Evolutionary conservation across 2,329 filamentous ascomycete genomes (phyloP).

Genomic region (Grosmannia huntii): DNA sequence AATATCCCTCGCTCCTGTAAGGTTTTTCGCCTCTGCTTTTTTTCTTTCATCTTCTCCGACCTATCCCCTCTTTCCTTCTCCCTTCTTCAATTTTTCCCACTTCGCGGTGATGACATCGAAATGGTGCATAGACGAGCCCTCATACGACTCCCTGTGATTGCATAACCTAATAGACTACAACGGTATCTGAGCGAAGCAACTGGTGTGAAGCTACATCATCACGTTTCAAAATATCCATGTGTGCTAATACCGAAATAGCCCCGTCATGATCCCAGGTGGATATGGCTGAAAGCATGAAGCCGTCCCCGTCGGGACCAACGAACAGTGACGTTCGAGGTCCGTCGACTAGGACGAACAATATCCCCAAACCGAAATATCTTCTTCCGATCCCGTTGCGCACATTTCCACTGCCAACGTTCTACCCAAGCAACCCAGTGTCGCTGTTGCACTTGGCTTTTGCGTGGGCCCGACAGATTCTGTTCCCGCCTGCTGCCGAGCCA

Average conservation of each 20-base stretch:
- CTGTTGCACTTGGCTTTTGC: slow-evolving; percentile 67
- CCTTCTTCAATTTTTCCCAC: background rate
- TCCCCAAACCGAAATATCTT: slow-evolving; percentile 44
- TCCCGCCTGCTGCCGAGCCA: slow-evolving; percentile 52
- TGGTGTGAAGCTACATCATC: background rate
- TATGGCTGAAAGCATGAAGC: slow-evolving; percentile 20
- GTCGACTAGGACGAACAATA: slow-evolving; percentile 3
- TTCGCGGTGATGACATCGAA: slow-evolving; percentile 50
- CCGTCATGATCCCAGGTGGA: slow-evolving; percentile 13
- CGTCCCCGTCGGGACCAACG: background rate
- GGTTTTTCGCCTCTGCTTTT: slow-evolving; percentile 5
- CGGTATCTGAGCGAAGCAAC: slow-evolving; percentile 71
- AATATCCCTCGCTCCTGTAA: slow-evolving; percentile 17
- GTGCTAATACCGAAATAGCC: slow-evolving; percentile 1
- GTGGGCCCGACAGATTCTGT: slow-evolving; percentile 61
- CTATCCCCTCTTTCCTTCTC: background rate
- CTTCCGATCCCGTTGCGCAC: slow-evolving; percentile 69
- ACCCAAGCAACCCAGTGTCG: slow-evolving; percentile 86
- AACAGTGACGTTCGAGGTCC: background rate
- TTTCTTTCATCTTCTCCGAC: background rate
- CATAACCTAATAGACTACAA: slow-evolving; percentile 77
- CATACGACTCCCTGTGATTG: slow-evolving; percentile 49
- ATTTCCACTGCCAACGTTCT: slow-evolving; percentile 75
- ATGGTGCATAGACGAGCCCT: slow-evolving; percentile 45
- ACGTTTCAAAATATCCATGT: background rate